phyloP scores from a whole-genome alignment of 768 basidiomycete genomes.

The Dictyophora rubrovolvata region DNA sequence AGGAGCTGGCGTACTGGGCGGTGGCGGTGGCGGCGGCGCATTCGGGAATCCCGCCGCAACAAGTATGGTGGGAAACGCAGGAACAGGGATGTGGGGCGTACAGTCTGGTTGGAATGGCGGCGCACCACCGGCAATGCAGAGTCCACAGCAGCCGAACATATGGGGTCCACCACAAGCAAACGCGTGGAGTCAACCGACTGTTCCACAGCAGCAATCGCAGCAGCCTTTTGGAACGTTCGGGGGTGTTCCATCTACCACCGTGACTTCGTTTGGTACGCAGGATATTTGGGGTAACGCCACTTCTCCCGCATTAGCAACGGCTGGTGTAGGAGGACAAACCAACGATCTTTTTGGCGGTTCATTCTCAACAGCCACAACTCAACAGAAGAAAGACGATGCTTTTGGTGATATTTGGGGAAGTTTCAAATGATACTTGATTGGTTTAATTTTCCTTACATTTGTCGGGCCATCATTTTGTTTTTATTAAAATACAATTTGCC shows the following conservation, averaged over 20 bases:
- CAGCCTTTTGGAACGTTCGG: conserved; percentile 29
- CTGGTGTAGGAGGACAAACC: not conserved
- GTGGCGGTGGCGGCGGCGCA: conserved; percentile 19
- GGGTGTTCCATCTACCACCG: conserved; percentile 17
- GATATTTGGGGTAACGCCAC: conserved; percentile 48
- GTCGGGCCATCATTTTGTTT: not conserved
- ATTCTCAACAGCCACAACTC: conserved; percentile 21
- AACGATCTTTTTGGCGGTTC: conserved; percentile 27
- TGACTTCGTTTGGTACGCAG: conserved; percentile 27
- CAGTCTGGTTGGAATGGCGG: conserved; percentile 52
- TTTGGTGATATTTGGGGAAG: conserved; percentile 82
- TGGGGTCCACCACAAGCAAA: conserved; percentile 24
- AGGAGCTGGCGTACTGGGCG: conserved; percentile 18
- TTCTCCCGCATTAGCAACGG: conserved; percentile 15
- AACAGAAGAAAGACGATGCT: conserved; percentile 60
- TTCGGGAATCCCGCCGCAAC: conserved; percentile 19
- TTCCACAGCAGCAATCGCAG: conserved; percentile 23
- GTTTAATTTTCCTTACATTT: not conserved
- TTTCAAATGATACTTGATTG: conserved; percentile 44
- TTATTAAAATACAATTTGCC: not conserved
- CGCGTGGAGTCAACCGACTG: conserved; percentile 29
- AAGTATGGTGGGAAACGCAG: conserved; percentile 46
- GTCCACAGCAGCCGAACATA: conserved; percentile 9
- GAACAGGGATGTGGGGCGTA: conserved; percentile 55
- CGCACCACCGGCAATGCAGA: conserved; percentile 16